These are phyloP conservation scores for Naganishia sp. DNA, from an alignment of 1,284 basidiomycete genomes.

Conservation along the genomic window DNA sequence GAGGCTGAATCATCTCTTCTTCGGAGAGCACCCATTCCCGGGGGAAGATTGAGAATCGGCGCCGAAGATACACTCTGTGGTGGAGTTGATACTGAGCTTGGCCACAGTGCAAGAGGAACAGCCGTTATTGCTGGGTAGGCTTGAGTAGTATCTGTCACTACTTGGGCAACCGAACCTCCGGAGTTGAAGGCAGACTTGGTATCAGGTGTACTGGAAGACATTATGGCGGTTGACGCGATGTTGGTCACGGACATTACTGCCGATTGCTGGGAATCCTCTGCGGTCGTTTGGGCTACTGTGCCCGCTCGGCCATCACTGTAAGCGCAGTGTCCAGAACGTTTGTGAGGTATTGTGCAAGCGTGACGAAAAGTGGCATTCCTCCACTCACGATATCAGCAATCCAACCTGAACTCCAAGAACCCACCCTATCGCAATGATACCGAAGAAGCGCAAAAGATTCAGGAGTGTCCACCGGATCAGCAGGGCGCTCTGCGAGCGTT, in stretches of 20 bases:
- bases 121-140: background rate
- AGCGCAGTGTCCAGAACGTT: background rate
- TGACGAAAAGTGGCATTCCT: no score
- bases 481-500: background rate
- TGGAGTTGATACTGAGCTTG: background rate
- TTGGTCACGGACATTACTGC: no score
- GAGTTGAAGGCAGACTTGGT: no score
- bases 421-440: slow-evolving; percentile 19
- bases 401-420: slow-evolving; percentile 11
- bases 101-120: slow-evolving; percentile 1
- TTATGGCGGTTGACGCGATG: no score
- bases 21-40: background rate
- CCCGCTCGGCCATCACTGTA: no score
- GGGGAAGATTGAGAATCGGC: background rate
- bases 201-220: no score
- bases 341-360: background rate
- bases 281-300: no score
- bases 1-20: background rate
- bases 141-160: background rate
- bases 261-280: no score
- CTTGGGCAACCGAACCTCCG: no score
- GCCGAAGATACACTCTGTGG: background rate
- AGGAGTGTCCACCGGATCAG: slow-evolving; percentile 20
- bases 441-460: slow-evolving; percentile 22
- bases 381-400: slow-evolving; percentile 20